Conservation (phyloP, 129 eudicot genomes). For the Artemisia annua region DNA sequence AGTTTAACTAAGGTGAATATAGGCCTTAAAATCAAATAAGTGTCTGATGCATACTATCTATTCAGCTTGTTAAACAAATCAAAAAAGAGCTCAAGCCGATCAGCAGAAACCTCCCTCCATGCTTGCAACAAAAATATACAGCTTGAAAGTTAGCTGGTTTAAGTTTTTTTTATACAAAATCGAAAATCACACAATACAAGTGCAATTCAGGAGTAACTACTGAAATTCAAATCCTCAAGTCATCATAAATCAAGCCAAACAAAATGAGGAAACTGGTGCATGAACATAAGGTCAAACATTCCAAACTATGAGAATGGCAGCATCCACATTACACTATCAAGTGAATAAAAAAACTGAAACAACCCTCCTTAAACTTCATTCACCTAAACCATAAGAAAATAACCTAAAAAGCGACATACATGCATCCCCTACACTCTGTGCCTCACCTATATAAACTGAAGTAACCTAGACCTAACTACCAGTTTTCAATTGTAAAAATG, state of each 20-base stretch:
- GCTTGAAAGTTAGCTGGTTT: too few relatives aligned
- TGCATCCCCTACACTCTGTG: not conserved
- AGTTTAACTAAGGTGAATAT: not conserved
- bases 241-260: too few relatives aligned
- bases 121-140: not conserved
- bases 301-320: constrained; percentile 12
- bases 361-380: constrained; percentile 6
- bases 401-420: not conserved
- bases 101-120: not conserved
- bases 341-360: not conserved
- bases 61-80: not conserved
- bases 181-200: too few relatives aligned
- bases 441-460: too few relatives aligned
- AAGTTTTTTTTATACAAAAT: too few relatives aligned
- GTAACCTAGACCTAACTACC: not conserved
- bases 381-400: not conserved
- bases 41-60: not conserved
- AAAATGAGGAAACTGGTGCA: constrained; percentile 5
- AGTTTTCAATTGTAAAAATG: not conserved
- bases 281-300: not conserved
- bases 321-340: not conserved
- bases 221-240: too few relatives aligned
- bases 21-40: not conserved
- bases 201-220: too few relatives aligned
- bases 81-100: not conserved